phyloP scores from a whole-genome alignment of 2,329 filamentous ascomycete genomes.

The Cryphonectria nitschkei region DNA sequence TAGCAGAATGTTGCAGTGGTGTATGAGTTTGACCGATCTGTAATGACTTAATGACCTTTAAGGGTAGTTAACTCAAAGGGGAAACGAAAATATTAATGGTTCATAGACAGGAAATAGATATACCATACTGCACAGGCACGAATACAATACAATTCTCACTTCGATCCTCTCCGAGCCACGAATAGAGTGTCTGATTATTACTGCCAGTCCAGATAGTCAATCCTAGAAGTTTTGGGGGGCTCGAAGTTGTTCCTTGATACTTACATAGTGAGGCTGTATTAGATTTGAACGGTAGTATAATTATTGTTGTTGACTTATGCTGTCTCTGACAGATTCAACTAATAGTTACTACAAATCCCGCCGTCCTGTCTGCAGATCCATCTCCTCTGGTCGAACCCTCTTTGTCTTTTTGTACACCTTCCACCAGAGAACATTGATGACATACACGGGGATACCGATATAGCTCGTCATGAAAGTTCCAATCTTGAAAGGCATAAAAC shows the following conservation, averaged over 20 bases:
- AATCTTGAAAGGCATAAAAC: slow-evolving; percentile 53
- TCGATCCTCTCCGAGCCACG: not conserved
- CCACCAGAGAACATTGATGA: slow-evolving; percentile 67
- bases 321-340: too few species aligned
- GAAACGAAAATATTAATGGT: not conserved
- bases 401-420: slow-evolving; percentile 64
- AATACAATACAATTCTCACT: too few species aligned
- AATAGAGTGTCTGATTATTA: too few species aligned
- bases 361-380: slow-evolving; percentile 49
- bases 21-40: not conserved
- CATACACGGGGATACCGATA: slow-evolving; percentile 43
- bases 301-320: too few species aligned
- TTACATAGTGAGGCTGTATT: not conserved
- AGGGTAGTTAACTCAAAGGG: not conserved
- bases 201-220: too few species aligned
- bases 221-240: too few species aligned
- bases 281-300: too few species aligned
- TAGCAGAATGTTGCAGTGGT: not conserved
- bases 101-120: not conserved
- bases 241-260: too few species aligned
- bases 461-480: slow-evolving; percentile 66
- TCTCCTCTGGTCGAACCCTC: slow-evolving; percentile 53
- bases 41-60: not conserved
- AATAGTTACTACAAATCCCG: not conserved
- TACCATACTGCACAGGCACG: not conserved